phyloP scores from a whole-genome alignment of 805 yeast species.

The Tetrapisispora nanseiensis region DNA sequence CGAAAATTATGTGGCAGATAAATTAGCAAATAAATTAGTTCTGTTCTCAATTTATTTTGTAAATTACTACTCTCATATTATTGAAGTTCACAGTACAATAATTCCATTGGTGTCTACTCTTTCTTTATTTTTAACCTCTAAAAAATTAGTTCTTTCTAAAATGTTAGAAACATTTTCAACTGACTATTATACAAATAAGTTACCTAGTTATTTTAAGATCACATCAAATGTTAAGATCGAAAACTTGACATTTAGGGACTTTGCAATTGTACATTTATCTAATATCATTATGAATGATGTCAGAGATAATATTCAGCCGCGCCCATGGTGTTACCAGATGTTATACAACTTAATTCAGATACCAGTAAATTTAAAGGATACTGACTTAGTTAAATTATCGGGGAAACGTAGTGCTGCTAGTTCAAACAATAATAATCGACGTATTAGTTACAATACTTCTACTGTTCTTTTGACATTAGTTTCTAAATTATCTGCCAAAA shows the following conservation, averaged over 20 bases:
- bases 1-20: constrained; percentile 35
- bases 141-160: constrained; percentile 30
- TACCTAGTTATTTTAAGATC: constrained; percentile 47
- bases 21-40: constrained; percentile 44
- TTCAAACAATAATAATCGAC: constrained; percentile 5
- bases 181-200: constrained; percentile 34
- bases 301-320: constrained; percentile 24
- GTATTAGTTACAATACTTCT: constrained; percentile 47
- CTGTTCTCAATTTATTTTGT: constrained; percentile 50
- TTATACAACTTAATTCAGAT: constrained; percentile 52
- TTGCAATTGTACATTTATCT: constrained; percentile 45
- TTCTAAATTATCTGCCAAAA: constrained; percentile 22
- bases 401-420: constrained; percentile 21
- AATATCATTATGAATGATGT: constrained; percentile 33
- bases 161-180: constrained; percentile 39
- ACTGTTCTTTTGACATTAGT: constrained; percentile 35
- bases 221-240: constrained; percentile 28
- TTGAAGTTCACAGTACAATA: constrained; percentile 21
- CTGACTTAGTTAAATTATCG: constrained; percentile 16
- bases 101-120: constrained; percentile 45
- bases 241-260: constrained; percentile 53
- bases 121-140: constrained; percentile 40
- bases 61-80: constrained; percentile 30
- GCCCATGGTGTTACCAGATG: constrained; percentile 45
- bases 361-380: constrained; percentile 13